Percentiles rank a stretch among this genome's conserved stretches.
phyloP scores from a whole-genome alignment of 495 filamentous ascomycete species.

The Bryoglossum gracile region DNA sequence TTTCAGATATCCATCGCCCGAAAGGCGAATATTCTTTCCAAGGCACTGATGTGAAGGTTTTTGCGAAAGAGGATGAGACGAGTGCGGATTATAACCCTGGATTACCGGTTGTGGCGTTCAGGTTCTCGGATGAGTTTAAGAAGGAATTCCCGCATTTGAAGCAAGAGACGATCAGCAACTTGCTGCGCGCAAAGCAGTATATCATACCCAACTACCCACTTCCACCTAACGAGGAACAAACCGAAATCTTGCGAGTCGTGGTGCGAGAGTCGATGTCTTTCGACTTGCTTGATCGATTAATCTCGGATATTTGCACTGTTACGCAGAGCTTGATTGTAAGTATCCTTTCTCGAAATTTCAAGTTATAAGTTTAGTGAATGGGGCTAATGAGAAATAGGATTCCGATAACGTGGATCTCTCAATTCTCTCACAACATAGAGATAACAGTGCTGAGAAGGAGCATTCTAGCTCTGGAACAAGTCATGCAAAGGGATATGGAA shows the following conservation, averaged over 20 bases:
- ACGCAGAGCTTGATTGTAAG: conserved; percentile 48
- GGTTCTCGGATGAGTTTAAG: conserved; percentile 55
- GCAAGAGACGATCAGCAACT: conserved; percentile 56
- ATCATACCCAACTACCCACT: conserved; percentile 72
- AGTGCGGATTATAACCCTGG: conserved; percentile 59
- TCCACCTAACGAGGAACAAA: conserved; percentile 54
- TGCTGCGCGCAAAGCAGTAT: conserved; percentile 63
- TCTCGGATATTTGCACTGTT: conserved; percentile 47
- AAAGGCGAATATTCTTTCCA: conserved; percentile 19
- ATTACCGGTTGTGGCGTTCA: conserved; percentile 65
- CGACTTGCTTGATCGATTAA: conserved; percentile 57
- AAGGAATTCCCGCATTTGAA: conserved; percentile 55
- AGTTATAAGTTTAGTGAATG: too few relatives aligned
- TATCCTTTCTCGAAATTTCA: neutral
- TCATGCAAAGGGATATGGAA: conserved; percentile 17
- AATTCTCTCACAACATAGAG: conserved; percentile 26
- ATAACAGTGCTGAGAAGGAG: conserved; percentile 27
- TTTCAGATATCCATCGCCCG: conserved; percentile 63
- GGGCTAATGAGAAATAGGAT: conserved; percentile 1
- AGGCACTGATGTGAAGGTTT: conserved; percentile 32
- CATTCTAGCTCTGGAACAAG: conserved; percentile 23
- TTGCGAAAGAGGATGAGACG: conserved; percentile 36
- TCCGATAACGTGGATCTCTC: conserved; percentile 25
- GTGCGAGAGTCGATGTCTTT: conserved; percentile 62
- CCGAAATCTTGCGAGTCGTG: conserved; percentile 63